Evolutionary conservation across 208 protist genomes (phyloP).

Genomic region (Trypanosoma theileri): DNA sequence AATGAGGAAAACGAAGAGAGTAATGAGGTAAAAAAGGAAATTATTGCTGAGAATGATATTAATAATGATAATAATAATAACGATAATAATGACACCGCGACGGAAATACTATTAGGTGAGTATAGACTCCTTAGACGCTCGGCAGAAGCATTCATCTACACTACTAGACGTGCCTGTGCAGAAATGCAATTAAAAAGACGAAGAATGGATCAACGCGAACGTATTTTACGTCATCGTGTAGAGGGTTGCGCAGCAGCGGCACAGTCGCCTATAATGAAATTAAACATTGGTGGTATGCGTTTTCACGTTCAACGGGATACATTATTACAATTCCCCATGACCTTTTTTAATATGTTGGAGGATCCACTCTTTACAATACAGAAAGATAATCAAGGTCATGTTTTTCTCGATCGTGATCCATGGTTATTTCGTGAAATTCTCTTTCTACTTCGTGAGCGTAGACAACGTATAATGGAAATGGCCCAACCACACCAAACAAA

Average conservation of each 20-base stretch:
- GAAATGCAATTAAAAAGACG: constrained; percentile 11
- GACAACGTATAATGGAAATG: background rate
- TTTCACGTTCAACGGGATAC: constrained; percentile 26
- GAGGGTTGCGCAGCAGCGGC: constrained; percentile 1
- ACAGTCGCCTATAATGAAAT: constrained; percentile 13
- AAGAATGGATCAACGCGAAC: constrained; percentile 15
- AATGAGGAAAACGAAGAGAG: background rate
- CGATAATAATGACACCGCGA: background rate
- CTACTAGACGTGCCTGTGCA: background rate
- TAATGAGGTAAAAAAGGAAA: background rate
- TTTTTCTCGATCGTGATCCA: constrained; percentile 33
- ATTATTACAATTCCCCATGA: constrained; percentile 22
- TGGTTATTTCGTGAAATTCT: constrained; percentile 29
- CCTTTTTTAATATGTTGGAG: constrained; percentile 24
- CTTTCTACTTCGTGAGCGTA: constrained; percentile 22
- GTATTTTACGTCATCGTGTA: constrained; percentile 7
- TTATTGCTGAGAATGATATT: no score
- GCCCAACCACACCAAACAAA: background rate
- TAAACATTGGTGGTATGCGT: constrained; percentile 31
- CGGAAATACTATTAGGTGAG: background rate
- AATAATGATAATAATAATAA: constrained; percentile 6
- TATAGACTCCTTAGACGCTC: constrained; percentile 1
- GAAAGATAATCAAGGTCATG: constrained; percentile 22
- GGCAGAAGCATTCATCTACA: background rate
- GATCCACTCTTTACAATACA: constrained; percentile 13